phyloP scores from a whole-genome alignment of 768 basidiomycete genomes.

The Aureoboletus auriporus region DNA sequence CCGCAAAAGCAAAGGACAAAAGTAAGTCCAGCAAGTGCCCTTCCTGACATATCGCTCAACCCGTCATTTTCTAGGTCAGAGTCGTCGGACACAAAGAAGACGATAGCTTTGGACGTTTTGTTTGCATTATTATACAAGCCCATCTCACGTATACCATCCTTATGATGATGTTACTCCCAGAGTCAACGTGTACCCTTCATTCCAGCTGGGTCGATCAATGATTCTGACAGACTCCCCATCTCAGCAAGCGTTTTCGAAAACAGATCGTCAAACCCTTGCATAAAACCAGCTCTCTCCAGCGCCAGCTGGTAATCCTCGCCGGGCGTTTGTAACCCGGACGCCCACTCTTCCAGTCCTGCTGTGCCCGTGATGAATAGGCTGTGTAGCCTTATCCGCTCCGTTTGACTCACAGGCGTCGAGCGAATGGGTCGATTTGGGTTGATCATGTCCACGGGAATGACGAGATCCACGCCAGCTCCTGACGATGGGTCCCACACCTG shows the following conservation, averaged over 20 bases:
- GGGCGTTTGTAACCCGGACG: slow-evolving; percentile 29
- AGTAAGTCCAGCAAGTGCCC: slow-evolving; percentile 38
- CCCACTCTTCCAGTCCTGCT: slow-evolving; percentile 66
- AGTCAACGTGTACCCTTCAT: slow-evolving; percentile 21
- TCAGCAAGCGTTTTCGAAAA: slow-evolving; percentile 60
- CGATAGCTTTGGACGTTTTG: slow-evolving; percentile 20
- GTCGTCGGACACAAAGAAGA: slow-evolving; percentile 47
- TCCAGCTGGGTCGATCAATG: slow-evolving; percentile 17
- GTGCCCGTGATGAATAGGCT: slow-evolving; percentile 63
- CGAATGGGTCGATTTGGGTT: slow-evolving; percentile 21
- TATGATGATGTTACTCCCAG: not conserved
- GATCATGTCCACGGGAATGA: slow-evolving; percentile 36
- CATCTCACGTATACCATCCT: not conserved
- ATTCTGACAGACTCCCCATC: slow-evolving; percentile 44
- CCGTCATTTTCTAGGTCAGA: slow-evolving; percentile 38
- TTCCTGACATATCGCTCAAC: not conserved
- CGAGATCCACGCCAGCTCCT: slow-evolving; percentile 38
- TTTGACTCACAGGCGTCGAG: slow-evolving; percentile 56
- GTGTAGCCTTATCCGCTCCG: slow-evolving; percentile 65
- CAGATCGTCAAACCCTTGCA: slow-evolving; percentile 62
- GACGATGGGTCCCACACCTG: slow-evolving; percentile 63
- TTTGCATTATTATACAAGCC: not conserved
- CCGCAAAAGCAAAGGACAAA: slow-evolving; percentile 71
- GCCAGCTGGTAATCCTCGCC: slow-evolving; percentile 30
- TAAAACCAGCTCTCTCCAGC: slow-evolving; percentile 50